A percentile compares a stretch with the other conserved stretches of the same genome.
Conservation (phyloP, 352 stramenopile species). For the Thraustotheca clavata region DNA sequence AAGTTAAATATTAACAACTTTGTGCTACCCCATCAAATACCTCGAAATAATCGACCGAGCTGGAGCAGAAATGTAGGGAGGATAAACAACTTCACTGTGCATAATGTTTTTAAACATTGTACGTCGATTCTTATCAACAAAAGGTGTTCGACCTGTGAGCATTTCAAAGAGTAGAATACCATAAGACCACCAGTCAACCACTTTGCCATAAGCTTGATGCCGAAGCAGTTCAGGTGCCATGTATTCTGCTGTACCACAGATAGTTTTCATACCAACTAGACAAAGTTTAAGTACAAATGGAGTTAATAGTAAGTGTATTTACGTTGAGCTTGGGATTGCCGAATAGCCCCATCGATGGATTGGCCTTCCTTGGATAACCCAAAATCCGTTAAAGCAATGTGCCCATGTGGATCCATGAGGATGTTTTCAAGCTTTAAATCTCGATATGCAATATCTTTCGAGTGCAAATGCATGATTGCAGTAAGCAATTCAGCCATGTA, state of each 20-base stretch:
- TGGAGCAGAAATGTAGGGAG: constrained; percentile 70
- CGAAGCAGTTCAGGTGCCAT: constrained; percentile 80
- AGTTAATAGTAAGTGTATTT: background rate
- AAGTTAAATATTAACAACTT: background rate
- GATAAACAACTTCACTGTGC: constrained; percentile 82
- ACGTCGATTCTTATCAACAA: constrained; percentile 79
- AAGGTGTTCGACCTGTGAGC: constrained; percentile 79
- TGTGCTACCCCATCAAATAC: no score
- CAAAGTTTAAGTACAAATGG: background rate
- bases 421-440: constrained; percentile 89
- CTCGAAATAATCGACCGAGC: constrained; percentile 75
- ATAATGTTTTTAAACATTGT: constrained; percentile 91
- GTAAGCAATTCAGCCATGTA: constrained; percentile 86
- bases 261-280: constrained; percentile 75
- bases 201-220: constrained; percentile 82
- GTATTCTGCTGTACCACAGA: constrained; percentile 83
- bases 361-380: constrained; percentile 83
- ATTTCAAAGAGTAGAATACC: constrained; percentile 85
- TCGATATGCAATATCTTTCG: constrained; percentile 84
- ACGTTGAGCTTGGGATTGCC: constrained; percentile 58
- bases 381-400: constrained; percentile 84
- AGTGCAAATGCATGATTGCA: constrained; percentile 82
- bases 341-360: constrained; percentile 70
- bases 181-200: constrained; percentile 88
- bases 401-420: constrained; percentile 79